A percentile compares a stretch with the other conserved stretches of the same genome.
These are phyloP conservation scores for Nemania sp. DNA, from an alignment of 2,329 filamentous ascomycete species.

Conservation along the genomic window DNA sequence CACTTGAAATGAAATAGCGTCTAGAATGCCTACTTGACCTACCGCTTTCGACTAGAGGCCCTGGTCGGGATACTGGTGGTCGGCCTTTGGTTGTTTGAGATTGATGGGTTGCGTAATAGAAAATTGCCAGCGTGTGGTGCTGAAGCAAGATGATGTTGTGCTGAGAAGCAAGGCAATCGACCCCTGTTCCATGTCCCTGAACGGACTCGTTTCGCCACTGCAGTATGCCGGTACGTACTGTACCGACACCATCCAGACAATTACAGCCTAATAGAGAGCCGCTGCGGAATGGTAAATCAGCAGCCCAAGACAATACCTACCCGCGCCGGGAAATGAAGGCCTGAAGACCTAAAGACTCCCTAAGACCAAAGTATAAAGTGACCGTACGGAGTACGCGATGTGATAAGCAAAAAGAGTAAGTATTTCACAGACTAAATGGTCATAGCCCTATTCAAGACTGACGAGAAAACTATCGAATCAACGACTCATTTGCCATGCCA, in stretches of 20 bases:
- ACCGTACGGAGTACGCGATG: too few species aligned
- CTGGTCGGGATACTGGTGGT: conserved; percentile 9
- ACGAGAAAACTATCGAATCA: too few species aligned
- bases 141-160: conserved; percentile 46
- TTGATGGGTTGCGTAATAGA: conserved; percentile 47
- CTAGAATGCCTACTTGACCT: neutral
- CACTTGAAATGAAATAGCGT: neutral
- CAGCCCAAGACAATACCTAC: neutral
- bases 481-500: too few species aligned
- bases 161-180: conserved; percentile 33
- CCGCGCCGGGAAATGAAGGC: neutral
- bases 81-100: conserved; percentile 50
- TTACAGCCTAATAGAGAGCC: too few species aligned
- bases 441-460: too few species aligned
- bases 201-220: too few species aligned
- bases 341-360: too few species aligned
- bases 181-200: conserved; percentile 29
- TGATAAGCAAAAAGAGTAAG: too few species aligned
- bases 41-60: conserved; percentile 1
- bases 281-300: conserved; percentile 20
- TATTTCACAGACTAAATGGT: too few species aligned
- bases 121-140: conserved; percentile 50
- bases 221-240: too few species aligned
- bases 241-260: too few species aligned
- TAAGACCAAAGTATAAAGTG: too few species aligned